phyloP scores from a whole-genome alignment of 208 protist genomes.

The Trypanosoma boissoni region DNA sequence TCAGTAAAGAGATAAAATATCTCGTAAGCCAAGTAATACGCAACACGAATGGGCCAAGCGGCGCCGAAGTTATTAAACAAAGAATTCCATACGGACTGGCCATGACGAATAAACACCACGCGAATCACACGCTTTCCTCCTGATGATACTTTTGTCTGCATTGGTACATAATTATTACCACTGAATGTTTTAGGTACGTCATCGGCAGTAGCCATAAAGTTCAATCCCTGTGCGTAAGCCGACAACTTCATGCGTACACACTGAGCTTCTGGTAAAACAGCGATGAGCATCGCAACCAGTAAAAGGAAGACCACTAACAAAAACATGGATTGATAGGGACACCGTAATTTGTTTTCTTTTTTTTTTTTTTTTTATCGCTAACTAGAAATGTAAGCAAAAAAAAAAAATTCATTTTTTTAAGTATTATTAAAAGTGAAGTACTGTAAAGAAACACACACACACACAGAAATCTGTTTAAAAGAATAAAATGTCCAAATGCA shows the following conservation, averaged over 20 bases:
- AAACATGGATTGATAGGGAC: too few relatives aligned
- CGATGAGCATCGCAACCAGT: conserved; percentile 47
- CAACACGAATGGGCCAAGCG: conserved; percentile 53
- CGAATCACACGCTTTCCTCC: conserved; percentile 60
- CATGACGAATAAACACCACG: conserved; percentile 92
- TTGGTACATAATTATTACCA: conserved; percentile 68
- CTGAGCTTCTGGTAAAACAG: conserved; percentile 39
- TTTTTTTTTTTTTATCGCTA: too few relatives aligned
- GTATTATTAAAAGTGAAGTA: too few relatives aligned
- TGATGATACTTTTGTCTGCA: conserved; percentile 25
- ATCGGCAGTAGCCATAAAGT: conserved; percentile 63
- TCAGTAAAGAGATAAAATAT: conserved; percentile 59
- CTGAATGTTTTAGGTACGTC: conserved; percentile 67
- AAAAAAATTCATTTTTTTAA: conserved; percentile 2
- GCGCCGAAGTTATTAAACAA: conserved; percentile 78
- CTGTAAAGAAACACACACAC: too few relatives aligned
- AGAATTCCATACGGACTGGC: conserved; percentile 93
- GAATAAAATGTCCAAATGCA: too few relatives aligned
- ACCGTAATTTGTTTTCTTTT: too few relatives aligned
- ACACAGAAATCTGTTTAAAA: too few relatives aligned
- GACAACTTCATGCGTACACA: conserved; percentile 43
- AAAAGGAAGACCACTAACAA: conserved; percentile 59
- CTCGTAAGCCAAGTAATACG: conserved; percentile 51
- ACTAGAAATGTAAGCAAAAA: conserved; percentile 12
- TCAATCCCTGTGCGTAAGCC: conserved; percentile 47